Base-by-base conservation (phyloP, 2,329 filamentous ascomycete species). In the Fusarium odoratissimum region DNA sequence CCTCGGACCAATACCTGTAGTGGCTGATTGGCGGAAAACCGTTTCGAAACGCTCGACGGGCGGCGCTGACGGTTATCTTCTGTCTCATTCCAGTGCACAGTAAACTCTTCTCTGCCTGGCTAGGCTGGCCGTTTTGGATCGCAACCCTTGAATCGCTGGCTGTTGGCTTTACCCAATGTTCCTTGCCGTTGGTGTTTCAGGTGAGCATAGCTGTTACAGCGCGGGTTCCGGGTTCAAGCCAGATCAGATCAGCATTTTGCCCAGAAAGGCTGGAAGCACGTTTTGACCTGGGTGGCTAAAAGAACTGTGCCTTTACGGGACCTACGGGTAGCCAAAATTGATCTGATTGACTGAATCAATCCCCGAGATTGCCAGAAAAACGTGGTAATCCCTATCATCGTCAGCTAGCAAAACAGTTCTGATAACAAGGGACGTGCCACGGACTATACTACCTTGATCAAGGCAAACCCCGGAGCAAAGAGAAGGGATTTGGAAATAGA, bases 31-130 rank as follows among this genome's bases (percentile, higher is more conserved):
- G 74, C 74, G 74, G 74, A 73, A 76, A 75, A 56, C 70, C 64
- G 74, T 76, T 76, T 76, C 74, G 74, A 76, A 76, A 76, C 74
- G 70, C 74, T 73, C 46, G 60, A 72, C 66, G 64, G 64, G 71
- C 48, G 63, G 66, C 63, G 64, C 64, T 30, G 44, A 71, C 63
- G 68, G 44, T 44, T 45, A 61, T 66, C 51, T 61, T 44, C 33
- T 51, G 19, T 55, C 30, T 38, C 33, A 66, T 52, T 52, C 57
- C 37, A 41, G 31, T 35, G 23, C 31, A 58, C 37, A 56, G 58
- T 61, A 31, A 58, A 40, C 45, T 38, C 40, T 46, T 28, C 60
- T 35, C 23, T 42, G 57, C 41, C 42, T 30, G 25, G 30, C 38
- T 59, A 30, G 51, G 21, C 38, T 62, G 33, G 33, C 46, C 40